phyloP scores from a whole-genome alignment of 805 yeast genomes.

The Henningerozyma blattae region DNA sequence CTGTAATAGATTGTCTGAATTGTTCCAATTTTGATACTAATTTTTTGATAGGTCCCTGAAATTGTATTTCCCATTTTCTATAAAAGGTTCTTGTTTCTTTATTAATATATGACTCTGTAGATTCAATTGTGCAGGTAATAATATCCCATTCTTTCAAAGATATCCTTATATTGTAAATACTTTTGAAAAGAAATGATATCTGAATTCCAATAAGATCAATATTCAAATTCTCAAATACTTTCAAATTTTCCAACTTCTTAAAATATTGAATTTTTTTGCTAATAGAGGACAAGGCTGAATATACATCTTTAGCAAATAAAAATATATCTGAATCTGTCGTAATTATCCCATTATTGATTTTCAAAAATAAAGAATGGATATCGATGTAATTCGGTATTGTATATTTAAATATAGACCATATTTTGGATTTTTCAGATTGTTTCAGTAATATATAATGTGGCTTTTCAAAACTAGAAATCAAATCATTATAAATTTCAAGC shows the following conservation, averaged over 20 bases:
- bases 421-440: slow-evolving; percentile 13
- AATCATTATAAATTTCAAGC: slow-evolving; percentile 27
- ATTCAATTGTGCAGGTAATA: not conserved
- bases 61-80: not conserved
- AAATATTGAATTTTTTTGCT: slow-evolving; percentile 7
- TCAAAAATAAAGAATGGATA: slow-evolving; percentile 9
- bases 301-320: slow-evolving; percentile 19
- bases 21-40: not conserved
- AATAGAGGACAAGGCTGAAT: not conserved
- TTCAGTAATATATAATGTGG: slow-evolving; percentile 28
- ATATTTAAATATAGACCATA: slow-evolving; percentile 27
- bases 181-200: slow-evolving; percentile 7
- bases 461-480: slow-evolving; percentile 17
- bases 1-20: too few relatives aligned
- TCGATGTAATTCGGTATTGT: slow-evolving; percentile 25
- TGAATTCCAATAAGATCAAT: slow-evolving; percentile 12
- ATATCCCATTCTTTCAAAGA: not conserved
- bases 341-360: slow-evolving; percentile 7
- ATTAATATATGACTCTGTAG: not conserved
- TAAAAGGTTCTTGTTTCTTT: not conserved
- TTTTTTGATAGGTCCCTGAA: not conserved
- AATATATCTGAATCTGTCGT: slow-evolving; percentile 11
- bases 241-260: slow-evolving; percentile 6
- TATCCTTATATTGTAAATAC: not conserved
- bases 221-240: slow-evolving; percentile 8